phyloP scores from a whole-genome alignment of 2,329 filamentous ascomycete genomes.

The Alternaria brassicicola region DNA sequence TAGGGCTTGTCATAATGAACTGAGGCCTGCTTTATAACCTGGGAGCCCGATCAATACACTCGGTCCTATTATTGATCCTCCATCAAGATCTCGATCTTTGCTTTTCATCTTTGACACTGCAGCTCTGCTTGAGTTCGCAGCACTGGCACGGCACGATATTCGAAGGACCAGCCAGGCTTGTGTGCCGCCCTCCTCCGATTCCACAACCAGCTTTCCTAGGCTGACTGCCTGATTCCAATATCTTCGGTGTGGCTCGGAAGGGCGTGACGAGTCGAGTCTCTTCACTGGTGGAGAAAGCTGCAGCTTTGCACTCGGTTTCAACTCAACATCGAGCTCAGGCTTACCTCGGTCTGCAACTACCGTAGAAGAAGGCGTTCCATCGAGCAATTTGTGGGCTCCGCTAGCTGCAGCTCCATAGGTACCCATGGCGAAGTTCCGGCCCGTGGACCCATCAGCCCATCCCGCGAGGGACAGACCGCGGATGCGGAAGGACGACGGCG shows the following conservation, averaged over 20 bases:
- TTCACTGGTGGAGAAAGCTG: not conserved
- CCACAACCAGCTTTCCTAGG: not conserved
- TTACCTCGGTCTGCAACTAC: not conserved
- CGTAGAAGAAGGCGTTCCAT: not conserved
- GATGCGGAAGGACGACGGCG: not conserved
- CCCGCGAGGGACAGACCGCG: not conserved
- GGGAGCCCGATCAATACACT: slow-evolving; percentile 23
- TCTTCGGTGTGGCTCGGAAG: not conserved
- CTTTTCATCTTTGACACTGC: slow-evolving; percentile 10
- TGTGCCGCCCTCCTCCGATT: slow-evolving; percentile 2
- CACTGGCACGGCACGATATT: not conserved
- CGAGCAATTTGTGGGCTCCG: not conserved
- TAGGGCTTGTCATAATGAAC: slow-evolving; percentile 1
- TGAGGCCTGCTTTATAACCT: slow-evolving; percentile 20
- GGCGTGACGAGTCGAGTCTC: not conserved
- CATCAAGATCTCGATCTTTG: slow-evolving; percentile 8
- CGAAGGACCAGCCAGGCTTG: not conserved
- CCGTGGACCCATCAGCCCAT: not conserved
- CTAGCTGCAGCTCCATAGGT: slow-evolving; percentile 9
- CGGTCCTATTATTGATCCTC: slow-evolving; percentile 19
- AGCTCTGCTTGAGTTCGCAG: slow-evolving; percentile 2
- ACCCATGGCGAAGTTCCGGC: slow-evolving; percentile 15
- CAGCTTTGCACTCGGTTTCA: not conserved
- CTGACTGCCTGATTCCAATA: not conserved
- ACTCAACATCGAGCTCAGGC: not conserved